Evolutionary conservation across 2,329 filamentous ascomycete genomes (phyloP).

Genomic region (Alternaria alternata): DNA sequence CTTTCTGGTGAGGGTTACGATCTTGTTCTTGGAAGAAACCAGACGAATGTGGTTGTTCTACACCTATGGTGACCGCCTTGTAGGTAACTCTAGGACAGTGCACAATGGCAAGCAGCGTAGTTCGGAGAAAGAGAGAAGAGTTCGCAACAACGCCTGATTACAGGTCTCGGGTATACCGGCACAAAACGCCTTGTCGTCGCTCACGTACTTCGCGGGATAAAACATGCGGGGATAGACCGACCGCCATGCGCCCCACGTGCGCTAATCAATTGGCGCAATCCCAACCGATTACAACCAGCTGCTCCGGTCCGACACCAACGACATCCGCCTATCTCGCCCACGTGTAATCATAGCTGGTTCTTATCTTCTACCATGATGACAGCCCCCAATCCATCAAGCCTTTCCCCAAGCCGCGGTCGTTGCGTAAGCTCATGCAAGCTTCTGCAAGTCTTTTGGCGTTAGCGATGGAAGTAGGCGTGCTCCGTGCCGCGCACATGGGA

Average conservation of each 20-base stretch:
- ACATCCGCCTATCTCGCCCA: not conserved
- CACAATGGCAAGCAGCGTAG: not conserved
- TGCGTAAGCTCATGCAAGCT: not conserved
- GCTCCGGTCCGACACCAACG: not conserved
- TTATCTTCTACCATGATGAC: not conserved
- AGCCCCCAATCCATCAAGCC: not conserved
- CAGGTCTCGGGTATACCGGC: not conserved
- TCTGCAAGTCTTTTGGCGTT: constrained; percentile 1
- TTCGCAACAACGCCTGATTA: not conserved
- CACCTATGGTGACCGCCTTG: no score
- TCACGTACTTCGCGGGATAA: not conserved
- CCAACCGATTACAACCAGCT: not conserved
- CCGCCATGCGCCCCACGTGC: constrained; percentile 2
- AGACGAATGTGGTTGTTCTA: no score
- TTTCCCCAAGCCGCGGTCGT: not conserved
- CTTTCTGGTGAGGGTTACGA: no score
- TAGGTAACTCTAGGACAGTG: no score
- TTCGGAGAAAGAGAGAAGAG: not conserved
- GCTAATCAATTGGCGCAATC: constrained; percentile 3
- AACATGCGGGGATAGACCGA: not conserved
- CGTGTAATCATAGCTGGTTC: not conserved
- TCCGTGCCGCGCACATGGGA: constrained; percentile 7
- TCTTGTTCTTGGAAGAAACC: no score
- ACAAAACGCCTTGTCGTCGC: not conserved
- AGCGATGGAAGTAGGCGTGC: not conserved